Conservation (phyloP, 345 rosid species). For the Ceriops zippeliana region DNA sequence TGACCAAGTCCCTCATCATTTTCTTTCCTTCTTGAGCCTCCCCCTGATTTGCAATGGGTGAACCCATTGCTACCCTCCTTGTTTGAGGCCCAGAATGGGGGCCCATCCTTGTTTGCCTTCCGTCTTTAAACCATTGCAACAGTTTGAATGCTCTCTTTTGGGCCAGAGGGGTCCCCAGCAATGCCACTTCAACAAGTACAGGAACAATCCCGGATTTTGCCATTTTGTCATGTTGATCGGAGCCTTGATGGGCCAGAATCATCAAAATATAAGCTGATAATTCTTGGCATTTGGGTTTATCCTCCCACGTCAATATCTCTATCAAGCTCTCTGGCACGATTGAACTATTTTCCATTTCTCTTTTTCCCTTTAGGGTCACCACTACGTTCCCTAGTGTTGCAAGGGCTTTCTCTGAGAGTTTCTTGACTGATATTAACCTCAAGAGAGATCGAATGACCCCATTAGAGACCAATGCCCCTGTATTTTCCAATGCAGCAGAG, state of each 20-base stretch:
- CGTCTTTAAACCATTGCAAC: conserved; percentile 92
- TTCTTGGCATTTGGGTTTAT: conserved; percentile 81
- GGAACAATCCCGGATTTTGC: conserved; percentile 70
- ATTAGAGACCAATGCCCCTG: conserved; percentile 49
- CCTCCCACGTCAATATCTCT: conserved; percentile 85
- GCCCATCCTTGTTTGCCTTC: conserved; percentile 71
- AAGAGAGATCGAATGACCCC: conserved; percentile 50
- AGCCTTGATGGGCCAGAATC: conserved; percentile 84
- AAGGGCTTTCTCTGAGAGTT: conserved; percentile 63
- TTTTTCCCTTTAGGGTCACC: conserved; percentile 73
- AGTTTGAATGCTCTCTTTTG: conserved; percentile 83
- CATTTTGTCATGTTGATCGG: conserved; percentile 69
- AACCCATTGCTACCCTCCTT: conserved; percentile 47
- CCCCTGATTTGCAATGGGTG: conserved; percentile 44
- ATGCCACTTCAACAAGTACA: conserved; percentile 61
- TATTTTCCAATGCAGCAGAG: conserved; percentile 59
- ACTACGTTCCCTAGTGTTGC: conserved; percentile 72
- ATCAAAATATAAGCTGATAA: conserved; percentile 66
- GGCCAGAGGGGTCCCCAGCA: conserved; percentile 68
- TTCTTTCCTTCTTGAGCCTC: conserved; percentile 62
- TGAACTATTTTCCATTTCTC: conserved; percentile 55
- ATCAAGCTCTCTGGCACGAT: conserved; percentile 59
- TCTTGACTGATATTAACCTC: conserved; percentile 39
- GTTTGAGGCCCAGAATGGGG: conserved; percentile 95
- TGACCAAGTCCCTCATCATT: conserved; percentile 76